A percentile compares a stretch with the other conserved stretches of the same genome.
Evolutionary conservation across 495 filamentous ascomycete species (phyloP).

Genomic region (Hypoxylon lienhwacheense): DNA sequence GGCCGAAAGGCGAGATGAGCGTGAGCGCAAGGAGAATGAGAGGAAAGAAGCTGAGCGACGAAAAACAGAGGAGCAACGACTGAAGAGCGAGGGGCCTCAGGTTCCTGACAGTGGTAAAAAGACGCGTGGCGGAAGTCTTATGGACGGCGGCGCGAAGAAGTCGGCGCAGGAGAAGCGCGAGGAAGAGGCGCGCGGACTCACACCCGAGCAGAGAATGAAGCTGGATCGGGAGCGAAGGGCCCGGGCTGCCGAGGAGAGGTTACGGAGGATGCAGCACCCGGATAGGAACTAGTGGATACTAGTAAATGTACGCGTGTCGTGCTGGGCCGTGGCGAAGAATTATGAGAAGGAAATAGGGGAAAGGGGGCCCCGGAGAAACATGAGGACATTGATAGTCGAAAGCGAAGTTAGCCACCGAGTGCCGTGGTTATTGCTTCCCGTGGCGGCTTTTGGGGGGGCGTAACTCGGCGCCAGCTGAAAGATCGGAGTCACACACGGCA

Average conservation of each 20-base stretch:
- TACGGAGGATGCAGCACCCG: conserved; percentile 63
- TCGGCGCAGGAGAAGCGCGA: conserved; percentile 74
- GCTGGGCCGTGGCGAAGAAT: no score
- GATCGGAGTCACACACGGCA: no score
- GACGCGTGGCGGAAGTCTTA: conserved; percentile 45
- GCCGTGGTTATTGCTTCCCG: background rate
- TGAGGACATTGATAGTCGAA: no score
- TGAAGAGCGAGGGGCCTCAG: conserved; percentile 54
- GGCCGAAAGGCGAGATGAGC: conserved; percentile 62
- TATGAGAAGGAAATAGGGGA: no score
- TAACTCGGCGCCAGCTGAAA: no score
- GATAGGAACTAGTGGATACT: background rate
- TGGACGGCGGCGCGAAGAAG: conserved; percentile 59
- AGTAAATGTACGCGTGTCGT: conserved; percentile 10
- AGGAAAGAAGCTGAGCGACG: conserved; percentile 66
- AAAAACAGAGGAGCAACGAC: conserved; percentile 64
- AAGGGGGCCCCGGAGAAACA: no score
- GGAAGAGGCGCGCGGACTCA: conserved; percentile 82
- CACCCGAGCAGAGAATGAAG: conserved; percentile 76
- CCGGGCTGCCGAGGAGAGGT: conserved; percentile 83
- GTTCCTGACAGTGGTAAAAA: conserved; percentile 40
- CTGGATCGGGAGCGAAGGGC: conserved; percentile 81
- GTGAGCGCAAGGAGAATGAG: conserved; percentile 57
- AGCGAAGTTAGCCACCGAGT: background rate
- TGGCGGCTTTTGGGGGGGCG: no score